Evolutionary conservation across 148 eudicot genomes (phyloP), one percentile per base, ranked within the genome.

Genomic region (Tetragonia tetragonoides): DNA sequence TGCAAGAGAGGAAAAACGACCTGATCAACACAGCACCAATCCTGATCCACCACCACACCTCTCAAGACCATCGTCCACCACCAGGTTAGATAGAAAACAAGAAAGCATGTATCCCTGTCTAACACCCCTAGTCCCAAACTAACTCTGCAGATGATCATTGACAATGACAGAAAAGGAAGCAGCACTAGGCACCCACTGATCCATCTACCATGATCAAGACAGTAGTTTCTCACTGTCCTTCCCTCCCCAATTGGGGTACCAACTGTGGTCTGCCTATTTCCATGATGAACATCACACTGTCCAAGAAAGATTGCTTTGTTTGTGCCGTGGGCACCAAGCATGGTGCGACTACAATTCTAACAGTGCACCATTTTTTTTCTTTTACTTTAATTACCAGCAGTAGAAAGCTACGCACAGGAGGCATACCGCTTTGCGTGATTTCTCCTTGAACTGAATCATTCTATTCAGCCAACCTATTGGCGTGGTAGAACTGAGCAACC

Each of bases 371-470:
- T 14, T 53, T 4, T 12, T 57, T 57, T 7, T 38, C 47, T 39
- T 10, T 16, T 16, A 56, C 41, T 20, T 57, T 37, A 42, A 74
- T 54, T 57, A 69, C 7, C 15, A 4, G 28, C 40, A 75, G 17
- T 74, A 34, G 37, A 11, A 46, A 53, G 75, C 24, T 21, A 67
- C 72, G 59, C 74, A 62, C 51, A 72, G 80, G 72, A 34, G 54
- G 68, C 78, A 71, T 70, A 96, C 99, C 86, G 89, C 90, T 84
- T 96, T 96, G 75, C 88, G 85, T 51, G 99, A 96, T 85, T 96
- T 96, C 87, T 96, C 99, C 87, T 96, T 96, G 85, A 96, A 96
- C 65, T 96, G 99, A 57, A 96, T 96, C 99, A 96, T 96, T 86
- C 83, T 89, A 78, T 93, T 93, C 54, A 96, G 87, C 99, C 99